A percentile compares a stretch with the other conserved stretches of the same genome.
Conservation (phyloP, 169 alveolate genomes). For the Plasmodium fragile region DNA sequence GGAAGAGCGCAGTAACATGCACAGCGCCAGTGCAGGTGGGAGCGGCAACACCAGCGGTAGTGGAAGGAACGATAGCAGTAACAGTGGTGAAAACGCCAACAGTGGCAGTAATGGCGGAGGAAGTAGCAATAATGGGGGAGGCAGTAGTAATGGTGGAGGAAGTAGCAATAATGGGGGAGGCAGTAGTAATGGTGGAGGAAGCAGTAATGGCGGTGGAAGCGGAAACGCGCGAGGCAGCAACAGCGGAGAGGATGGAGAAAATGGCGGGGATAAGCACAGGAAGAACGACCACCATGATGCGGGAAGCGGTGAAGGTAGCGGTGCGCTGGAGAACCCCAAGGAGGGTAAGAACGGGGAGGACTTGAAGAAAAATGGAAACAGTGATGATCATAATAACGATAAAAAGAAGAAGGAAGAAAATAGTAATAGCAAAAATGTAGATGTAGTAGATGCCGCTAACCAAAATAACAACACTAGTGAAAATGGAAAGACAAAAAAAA, state of each 20-base stretch:
- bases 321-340: not conserved
- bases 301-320: not conserved
- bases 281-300: not conserved
- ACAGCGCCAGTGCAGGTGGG: not conserved
- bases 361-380: not conserved
- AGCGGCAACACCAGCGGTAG: not conserved
- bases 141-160: not conserved
- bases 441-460: not conserved
- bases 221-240: not conserved
- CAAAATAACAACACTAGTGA: not conserved
- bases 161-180: not conserved
- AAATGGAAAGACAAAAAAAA: not conserved
- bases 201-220: not conserved
- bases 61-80: not conserved
- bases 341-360: slow-evolving; percentile 6
- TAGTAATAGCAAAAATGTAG: not conserved
- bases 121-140: not conserved
- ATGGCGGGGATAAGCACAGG: not conserved
- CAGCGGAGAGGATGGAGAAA: not conserved
- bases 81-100: not conserved
- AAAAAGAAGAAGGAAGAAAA: not conserved
- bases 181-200: not conserved
- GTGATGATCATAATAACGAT: not conserved
- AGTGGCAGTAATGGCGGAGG: not conserved
- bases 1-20: not conserved